Percentiles rank a stretch among this genome's conserved stretches.
Evolutionary conservation across 331 rosid genomes (phyloP).

Genomic region (Cydonia oblonga): DNA sequence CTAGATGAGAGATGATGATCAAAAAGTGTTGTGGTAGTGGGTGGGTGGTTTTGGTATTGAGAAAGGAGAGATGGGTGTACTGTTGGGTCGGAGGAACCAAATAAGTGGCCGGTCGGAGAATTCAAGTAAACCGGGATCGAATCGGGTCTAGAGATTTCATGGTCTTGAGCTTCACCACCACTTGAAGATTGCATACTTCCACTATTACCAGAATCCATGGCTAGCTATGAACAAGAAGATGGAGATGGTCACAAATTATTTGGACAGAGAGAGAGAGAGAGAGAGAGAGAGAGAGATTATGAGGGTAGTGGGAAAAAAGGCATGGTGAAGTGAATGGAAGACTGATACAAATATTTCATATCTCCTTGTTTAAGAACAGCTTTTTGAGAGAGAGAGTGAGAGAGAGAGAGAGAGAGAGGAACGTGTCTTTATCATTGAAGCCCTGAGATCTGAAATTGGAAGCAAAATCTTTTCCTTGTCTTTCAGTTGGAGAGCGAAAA

Average conservation of each 20-base stretch:
- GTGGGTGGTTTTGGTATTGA: slow-evolving; percentile 30
- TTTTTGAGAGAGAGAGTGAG: not conserved
- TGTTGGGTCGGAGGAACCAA: slow-evolving; percentile 4
- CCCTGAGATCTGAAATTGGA: slow-evolving; percentile 35
- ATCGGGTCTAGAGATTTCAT: slow-evolving; percentile 46
- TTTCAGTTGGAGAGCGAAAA: slow-evolving; percentile 29
- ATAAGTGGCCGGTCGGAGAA: slow-evolving; percentile 10
- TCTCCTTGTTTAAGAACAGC: not conserved
- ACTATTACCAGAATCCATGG: slow-evolving; percentile 83
- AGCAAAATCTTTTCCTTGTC: slow-evolving; percentile 56
- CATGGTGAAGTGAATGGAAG: slow-evolving; percentile 4
- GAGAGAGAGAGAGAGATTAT: not conserved
- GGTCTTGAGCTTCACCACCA: slow-evolving; percentile 44
- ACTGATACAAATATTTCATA: not conserved
- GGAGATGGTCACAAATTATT: not conserved
- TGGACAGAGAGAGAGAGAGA: not conserved
- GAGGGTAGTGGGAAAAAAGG: not conserved
- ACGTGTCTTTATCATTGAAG: not conserved
- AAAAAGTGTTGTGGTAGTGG: slow-evolving; percentile 13
- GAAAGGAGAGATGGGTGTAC: slow-evolving; percentile 3
- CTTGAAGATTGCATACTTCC: slow-evolving; percentile 82
- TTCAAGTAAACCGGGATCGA: slow-evolving; percentile 30
- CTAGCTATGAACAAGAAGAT: not conserved
- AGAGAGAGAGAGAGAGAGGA: not conserved
- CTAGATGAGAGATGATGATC: slow-evolving; percentile 32